Percentiles rank a stretch among this genome's conserved stretches.
Evolutionary conservation across 2,329 filamentous ascomycete species (phyloP).

Genomic region (Penicillium concentricum): DNA sequence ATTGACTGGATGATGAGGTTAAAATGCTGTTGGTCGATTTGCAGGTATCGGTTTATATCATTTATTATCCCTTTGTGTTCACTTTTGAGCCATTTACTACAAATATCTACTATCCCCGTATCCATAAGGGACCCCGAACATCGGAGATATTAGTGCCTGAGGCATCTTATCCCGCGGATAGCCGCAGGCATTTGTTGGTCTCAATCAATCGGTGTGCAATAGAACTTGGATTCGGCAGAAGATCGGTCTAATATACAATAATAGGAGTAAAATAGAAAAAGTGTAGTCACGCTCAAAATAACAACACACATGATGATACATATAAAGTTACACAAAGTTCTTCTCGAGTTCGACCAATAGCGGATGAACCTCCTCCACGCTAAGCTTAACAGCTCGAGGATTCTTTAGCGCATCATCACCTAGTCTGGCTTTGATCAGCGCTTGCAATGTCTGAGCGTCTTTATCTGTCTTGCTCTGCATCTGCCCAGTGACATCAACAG

Average conservation of each 20-base stretch:
- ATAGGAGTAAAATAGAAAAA: background rate
- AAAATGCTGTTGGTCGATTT: background rate
- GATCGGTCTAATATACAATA: slow-evolving; percentile 9
- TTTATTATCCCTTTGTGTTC: background rate
- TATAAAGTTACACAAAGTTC: slow-evolving; percentile 33
- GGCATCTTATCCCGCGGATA: slow-evolving; percentile 1
- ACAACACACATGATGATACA: background rate
- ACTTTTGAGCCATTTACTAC: background rate
- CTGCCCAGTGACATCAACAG: slow-evolving; percentile 43
- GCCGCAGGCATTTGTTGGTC: background rate
- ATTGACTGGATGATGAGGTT: background rate
- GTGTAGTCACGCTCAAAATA: slow-evolving; percentile 13
- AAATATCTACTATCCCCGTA: background rate
- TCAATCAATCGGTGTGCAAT: background rate
- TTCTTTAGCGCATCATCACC: slow-evolving; percentile 32
- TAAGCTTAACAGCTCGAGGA: slow-evolving; percentile 37
- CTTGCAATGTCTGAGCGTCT: slow-evolving; percentile 26
- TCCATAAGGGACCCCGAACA: background rate
- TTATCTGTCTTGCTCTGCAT: slow-evolving; percentile 42
- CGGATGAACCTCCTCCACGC: slow-evolving; percentile 38
- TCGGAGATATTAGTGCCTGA: slow-evolving; percentile 9
- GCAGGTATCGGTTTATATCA: background rate
- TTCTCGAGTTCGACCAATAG: slow-evolving; percentile 39
- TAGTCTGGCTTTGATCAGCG: slow-evolving; percentile 26
- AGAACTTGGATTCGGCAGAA: background rate